Conservation (phyloP, 495 filamentous ascomycete genomes). For the Trichoderma parareesei region DNA sequence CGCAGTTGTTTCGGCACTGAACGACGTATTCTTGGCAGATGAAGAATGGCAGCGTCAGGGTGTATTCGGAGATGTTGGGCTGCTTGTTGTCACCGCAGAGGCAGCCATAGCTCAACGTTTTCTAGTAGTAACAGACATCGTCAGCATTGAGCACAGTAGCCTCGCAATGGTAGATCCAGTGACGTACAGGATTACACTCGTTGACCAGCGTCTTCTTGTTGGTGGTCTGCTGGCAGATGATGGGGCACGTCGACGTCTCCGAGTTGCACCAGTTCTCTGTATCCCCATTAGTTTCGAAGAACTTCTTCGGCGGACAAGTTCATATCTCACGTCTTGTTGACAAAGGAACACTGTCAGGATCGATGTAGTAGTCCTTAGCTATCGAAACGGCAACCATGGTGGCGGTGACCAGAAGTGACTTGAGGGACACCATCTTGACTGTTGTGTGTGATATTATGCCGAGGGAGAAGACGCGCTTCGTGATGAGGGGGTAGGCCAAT, state of each 20-base stretch:
- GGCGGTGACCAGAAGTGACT: conserved; percentile 34
- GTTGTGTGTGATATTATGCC: conserved; percentile 7
- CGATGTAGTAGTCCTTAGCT: conserved; percentile 40
- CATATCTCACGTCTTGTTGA: conserved; percentile 31
- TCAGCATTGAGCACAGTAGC: not conserved
- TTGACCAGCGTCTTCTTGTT: conserved; percentile 48
- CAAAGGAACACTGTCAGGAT: conserved; percentile 49
- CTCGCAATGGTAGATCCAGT: not conserved
- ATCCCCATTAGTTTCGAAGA: conserved; percentile 18
- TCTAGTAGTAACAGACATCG: conserved; percentile 32
- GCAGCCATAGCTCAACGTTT: conserved; percentile 60
- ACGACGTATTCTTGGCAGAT: conserved; percentile 64
- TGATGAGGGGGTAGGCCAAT: not conserved
- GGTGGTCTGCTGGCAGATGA: conserved; percentile 67
- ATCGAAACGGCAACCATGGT: conserved; percentile 34
- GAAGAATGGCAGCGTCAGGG: conserved; percentile 79
- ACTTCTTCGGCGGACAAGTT: not conserved
- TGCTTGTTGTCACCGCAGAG: conserved; percentile 62
- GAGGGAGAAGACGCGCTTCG: conserved; percentile 7
- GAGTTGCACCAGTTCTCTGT: conserved; percentile 61
- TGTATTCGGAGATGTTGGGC: conserved; percentile 77
- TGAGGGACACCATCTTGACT: conserved; percentile 40
- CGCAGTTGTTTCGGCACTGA: conserved; percentile 61
- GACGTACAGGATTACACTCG: conserved; percentile 62
- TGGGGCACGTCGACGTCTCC: conserved; percentile 60